Base-by-base conservation (phyloP, 2,329 filamentous ascomycete genomes). In the Boeremia lycopersici region DNA sequence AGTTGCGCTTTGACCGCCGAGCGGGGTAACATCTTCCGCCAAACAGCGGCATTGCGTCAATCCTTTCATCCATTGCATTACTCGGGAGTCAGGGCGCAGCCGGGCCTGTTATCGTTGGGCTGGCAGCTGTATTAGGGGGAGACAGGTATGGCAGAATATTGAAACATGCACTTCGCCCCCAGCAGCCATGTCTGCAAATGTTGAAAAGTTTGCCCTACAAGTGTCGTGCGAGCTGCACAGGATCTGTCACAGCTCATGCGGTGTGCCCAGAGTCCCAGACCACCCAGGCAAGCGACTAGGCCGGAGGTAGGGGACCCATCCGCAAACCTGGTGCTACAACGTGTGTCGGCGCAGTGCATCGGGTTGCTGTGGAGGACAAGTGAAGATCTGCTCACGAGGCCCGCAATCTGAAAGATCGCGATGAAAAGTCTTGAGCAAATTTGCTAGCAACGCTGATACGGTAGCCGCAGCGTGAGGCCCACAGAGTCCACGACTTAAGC, bases 121-220 rank as follows among this genome's bases (percentile, higher is more conserved):
- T 23, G 19, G 19, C 19, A 23, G 19, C 19, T 61, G 36, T 44
- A 49, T 46, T 46, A 40, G 53, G 51, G 39, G 53, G 52, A 51
- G 25, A 35, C 35, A 55, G 45, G 59, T 62, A 50, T 57, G 50
- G 62, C 57, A 61, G 54, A 62, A 40, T 60, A 69, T 63, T 63
- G 67, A 68, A 60, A 68, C 60, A 61, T 64, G 63, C 63, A 65
- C 63, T 36, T 45, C 60, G 60, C 51, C 56, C 43, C 33, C 58
- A 60, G 62, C 61, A 61, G 60, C 56, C 61, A 59, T 49, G 39
- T 57, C 57, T 60, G 54, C 61, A 60, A 61, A 60, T 42, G 59
- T 59, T 54, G 56, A 56, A 63, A 64, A 69, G 69, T 72, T 71
- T 72, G 69, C 70, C 69, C 53, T 48, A 46, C 45, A 57, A 47